Base-by-base conservation (phyloP, 371 early-diverging fungal species). In the Mucor velutinosus region DNA sequence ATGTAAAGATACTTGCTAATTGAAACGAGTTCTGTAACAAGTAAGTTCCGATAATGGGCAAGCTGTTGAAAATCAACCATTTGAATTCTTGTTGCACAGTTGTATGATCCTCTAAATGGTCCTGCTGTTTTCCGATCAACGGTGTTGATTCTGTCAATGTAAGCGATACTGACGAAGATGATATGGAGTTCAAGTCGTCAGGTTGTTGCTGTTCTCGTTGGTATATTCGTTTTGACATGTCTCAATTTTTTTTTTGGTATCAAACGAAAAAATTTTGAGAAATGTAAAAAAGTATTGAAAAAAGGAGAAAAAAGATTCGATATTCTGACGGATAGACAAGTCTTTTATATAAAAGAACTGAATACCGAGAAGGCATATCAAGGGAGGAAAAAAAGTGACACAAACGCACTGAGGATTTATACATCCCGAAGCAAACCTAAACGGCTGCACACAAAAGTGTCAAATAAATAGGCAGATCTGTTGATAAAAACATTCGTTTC, bases 41-140 rank as follows among this genome's bases (percentile, higher is more conserved):
- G 67, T 91, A 91, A 6, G 90, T 87, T 69, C 86, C 69, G 21
- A 86, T 75, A 19, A 89, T 84, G 0, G 91, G 91, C n/a, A 83
- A 66, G 41, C 86, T 83, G 55, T 88, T 78, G 58, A 49, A 56
- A 15, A 83, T 58, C 60, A 91, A 67, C 83, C 83, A 83, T 53
- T 64, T 70, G 14, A 76, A 73, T 66, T 81, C 81, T 64, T 55
- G 58, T 45, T 10, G 58, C 14, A 71, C 45, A 27, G 67, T 67
- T 21, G 67, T 67, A 23, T 67, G 37, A 66, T 66, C 66, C 19
- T 30, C 53, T 7, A 53, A 53, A 27, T 53, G 27, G n/a, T 39
- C 7, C 41, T 60, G 37, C 6, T 35, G 57, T 56, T 19, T 58
- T 53, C 51, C 43, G 43, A 56, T 51, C 23, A 56, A 65, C 23